Evolutionary conservation across 2,329 filamentous ascomycete genomes (phyloP), one percentile per base, ranked within the genome.

Genomic region (Penicillium paneum): DNA sequence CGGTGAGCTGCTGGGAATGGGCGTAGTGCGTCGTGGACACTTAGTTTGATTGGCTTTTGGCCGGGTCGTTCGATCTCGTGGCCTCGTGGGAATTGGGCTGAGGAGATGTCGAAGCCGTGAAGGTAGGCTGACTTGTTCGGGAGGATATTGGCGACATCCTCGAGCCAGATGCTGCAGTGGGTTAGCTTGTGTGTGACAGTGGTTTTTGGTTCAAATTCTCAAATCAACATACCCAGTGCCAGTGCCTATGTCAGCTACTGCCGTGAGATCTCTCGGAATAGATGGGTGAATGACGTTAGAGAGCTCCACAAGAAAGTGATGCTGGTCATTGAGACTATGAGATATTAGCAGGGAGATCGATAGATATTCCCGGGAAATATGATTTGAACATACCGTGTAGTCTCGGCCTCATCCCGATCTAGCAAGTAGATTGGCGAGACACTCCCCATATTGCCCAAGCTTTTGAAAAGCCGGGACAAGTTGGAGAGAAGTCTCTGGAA

Each of bases 41-140:
- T 53, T 10, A 61, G 28, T 38, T 26, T 26, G 8, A 61, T 61
- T 6, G 29, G 32, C 29, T 13, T 35, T 2, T 41, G 41, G 39
- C 29, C 36, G 2, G 60, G 57, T 24, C 64, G 61, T 1, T 43
- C 24, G 26, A 65, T 51, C 38, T 61, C 50, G 31, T 54, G 36
- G 5, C 19, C 40, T 0, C 54, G 42, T 21, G 65, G 64, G 47
- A 64, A 71, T 26, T 71, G 70, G 5, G 56, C 56, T 3, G 58
- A 31, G 12, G 69, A 72, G 34, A 71, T 67, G 44, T 71, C 70
- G 48, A 71, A 70, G 32, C 66, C 67, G 17, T 68, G 64, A 12
- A 64, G 59, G 26, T 59, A 59, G 42, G 52, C 55, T 11, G 36
- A 49, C 11, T 56, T 35, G 13, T 51, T 53, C 15, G 49, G 53